phyloP scores from a whole-genome alignment of 106 monocot genomes.

The Dendrobium nobile region DNA sequence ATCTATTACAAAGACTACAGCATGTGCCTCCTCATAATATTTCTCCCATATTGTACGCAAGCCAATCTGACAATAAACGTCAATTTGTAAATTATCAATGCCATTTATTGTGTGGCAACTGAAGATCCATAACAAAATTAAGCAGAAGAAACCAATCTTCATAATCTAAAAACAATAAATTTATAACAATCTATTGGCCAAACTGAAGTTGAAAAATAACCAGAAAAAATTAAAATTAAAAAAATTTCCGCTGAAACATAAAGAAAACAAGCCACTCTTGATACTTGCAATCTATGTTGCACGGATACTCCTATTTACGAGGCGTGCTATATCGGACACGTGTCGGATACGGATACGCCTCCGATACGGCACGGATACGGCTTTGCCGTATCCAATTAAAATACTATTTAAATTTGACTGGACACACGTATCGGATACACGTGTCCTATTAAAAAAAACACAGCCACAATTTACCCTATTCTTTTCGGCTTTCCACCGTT shows the following conservation, averaged over 20 bases:
- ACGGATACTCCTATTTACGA: no score
- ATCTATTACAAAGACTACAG: slow-evolving; percentile 86
- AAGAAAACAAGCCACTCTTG: neutral
- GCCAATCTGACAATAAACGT: slow-evolving; percentile 51
- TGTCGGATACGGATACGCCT: no score
- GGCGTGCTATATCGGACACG: no score
- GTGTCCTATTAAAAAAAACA: no score
- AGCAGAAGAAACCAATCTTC: neutral
- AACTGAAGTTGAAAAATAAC: neutral
- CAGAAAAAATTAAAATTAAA: neutral
- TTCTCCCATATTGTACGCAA: slow-evolving; percentile 98
- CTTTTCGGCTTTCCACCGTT: no score
- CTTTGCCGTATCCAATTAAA: no score
- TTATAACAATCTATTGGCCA: neutral
- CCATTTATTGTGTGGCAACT: neutral
- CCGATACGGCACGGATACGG: no score
- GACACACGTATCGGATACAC: no score
- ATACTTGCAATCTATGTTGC: no score
- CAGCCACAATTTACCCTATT: no score
- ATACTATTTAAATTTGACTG: no score
- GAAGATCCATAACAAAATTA: neutral
- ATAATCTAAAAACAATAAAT: neutral
- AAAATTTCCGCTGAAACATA: neutral
- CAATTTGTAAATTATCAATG: slow-evolving; percentile 3
- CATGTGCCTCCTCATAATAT: slow-evolving; percentile 99